phyloP scores from a whole-genome alignment of 148 eudicot species.

The Chenopodium album region DNA sequence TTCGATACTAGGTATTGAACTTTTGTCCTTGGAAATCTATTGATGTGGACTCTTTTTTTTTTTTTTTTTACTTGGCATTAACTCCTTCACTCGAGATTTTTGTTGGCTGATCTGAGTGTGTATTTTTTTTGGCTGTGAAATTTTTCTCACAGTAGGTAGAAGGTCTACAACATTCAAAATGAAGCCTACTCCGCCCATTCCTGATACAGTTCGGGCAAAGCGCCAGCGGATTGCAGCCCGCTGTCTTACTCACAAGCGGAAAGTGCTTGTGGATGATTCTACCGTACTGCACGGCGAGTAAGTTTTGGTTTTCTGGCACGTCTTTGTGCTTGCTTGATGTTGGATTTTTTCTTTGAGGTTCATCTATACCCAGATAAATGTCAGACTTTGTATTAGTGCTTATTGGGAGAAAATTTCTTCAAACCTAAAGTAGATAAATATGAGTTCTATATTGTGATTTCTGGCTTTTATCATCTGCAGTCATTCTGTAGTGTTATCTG shows the following conservation, averaged over 20 bases:
- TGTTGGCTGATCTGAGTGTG: neutral
- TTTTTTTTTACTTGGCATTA: neutral
- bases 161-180: constrained; percentile 67
- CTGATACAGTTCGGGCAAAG: constrained; percentile 46
- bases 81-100: neutral
- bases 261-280: constrained; percentile 76
- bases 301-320: constrained; percentile 30
- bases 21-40: neutral
- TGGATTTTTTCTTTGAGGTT: neutral
- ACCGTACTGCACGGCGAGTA: constrained; percentile 99
- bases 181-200: constrained; percentile 61
- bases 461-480: too few species aligned
- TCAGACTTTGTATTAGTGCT: neutral
- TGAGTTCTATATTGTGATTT: too few species aligned
- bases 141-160: constrained; percentile 63
- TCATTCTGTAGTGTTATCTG: too few species aligned
- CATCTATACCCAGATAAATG: neutral
- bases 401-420: neutral
- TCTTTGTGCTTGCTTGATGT: neutral
- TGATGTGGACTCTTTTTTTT: neutral
- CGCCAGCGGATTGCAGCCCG: constrained; percentile 59
- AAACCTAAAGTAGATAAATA: too few species aligned
- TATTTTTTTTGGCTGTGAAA: neutral
- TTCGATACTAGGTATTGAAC: constrained; percentile 74
- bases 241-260: constrained; percentile 61